phyloP scores from a whole-genome alignment of 371 early-diverging fungal genomes.

The Parasitella parasitica region DNA sequence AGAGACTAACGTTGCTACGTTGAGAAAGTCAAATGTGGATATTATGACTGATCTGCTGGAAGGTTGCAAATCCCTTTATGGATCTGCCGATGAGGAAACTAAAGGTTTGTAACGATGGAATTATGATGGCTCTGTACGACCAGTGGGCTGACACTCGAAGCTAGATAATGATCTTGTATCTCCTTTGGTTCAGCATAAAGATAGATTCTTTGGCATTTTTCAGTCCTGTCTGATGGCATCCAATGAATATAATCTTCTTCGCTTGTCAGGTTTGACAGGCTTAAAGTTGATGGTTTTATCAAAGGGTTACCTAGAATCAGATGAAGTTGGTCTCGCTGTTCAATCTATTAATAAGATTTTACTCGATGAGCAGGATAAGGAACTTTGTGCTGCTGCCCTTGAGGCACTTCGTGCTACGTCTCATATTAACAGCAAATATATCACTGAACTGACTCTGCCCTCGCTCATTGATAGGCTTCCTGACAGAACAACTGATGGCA shows the following conservation, averaged over 20 bases:
- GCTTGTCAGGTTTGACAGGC: constrained; percentile 68
- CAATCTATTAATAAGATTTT: constrained; percentile 60
- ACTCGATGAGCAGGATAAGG: constrained; percentile 51
- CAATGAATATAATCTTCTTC: constrained; percentile 73
- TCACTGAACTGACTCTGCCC: constrained; percentile 37
- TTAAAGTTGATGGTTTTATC: constrained; percentile 65
- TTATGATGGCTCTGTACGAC: background rate
- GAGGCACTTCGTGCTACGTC: constrained; percentile 30
- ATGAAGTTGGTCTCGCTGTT: constrained; percentile 62
- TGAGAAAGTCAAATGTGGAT: constrained; percentile 65
- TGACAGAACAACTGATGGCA: constrained; percentile 10
- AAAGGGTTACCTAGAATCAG: constrained; percentile 51
- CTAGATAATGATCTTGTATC: constrained; percentile 36
- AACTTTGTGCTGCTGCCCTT: constrained; percentile 45
- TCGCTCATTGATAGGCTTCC: constrained; percentile 33
- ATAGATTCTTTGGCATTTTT: constrained; percentile 67
- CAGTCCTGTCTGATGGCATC: constrained; percentile 55
- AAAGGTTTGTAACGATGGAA: constrained; percentile 33
- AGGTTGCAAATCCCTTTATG: constrained; percentile 62
- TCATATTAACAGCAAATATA: constrained; percentile 21
- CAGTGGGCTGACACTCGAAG: background rate
- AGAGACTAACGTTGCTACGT: constrained; percentile 55
- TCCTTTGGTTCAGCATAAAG: constrained; percentile 66
- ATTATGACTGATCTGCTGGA: constrained; percentile 67
- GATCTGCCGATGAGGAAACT: constrained; percentile 41